These are phyloP conservation scores for Penicillium sp. DNA, from an alignment of 2,329 filamentous ascomycete species.

Conservation along the genomic window DNA sequence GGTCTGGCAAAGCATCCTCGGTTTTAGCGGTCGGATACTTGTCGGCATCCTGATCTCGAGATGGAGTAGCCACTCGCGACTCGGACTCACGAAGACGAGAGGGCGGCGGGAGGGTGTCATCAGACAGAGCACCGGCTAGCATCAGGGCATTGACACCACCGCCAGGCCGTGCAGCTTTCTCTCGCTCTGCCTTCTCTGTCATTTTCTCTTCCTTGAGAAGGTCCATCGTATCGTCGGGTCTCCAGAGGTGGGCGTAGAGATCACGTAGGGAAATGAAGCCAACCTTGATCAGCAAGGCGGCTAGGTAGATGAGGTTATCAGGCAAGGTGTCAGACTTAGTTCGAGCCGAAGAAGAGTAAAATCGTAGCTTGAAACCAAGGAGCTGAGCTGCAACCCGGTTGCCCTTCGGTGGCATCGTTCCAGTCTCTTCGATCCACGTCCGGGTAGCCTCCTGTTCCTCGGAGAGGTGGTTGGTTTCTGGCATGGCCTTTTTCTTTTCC, in stretches of 20 bases:
- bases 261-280: slow-evolving; percentile 94
- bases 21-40: slow-evolving; percentile 42
- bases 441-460: slow-evolving; percentile 64
- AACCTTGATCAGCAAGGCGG: slow-evolving; percentile 92
- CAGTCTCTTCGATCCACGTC: slow-evolving; percentile 80
- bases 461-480: slow-evolving; percentile 44
- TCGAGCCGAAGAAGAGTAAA: slow-evolving; percentile 83
- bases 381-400: slow-evolving; percentile 93
- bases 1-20: slow-evolving; percentile 67
- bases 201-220: slow-evolving; percentile 70
- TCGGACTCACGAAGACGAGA: slow-evolving; percentile 58
- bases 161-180: slow-evolving; percentile 72
- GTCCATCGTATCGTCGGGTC: slow-evolving; percentile 82
- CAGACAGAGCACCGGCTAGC: slow-evolving; percentile 82
- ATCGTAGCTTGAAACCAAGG: slow-evolving; percentile 94
- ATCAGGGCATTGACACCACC: slow-evolving; percentile 81
- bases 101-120: slow-evolving; percentile 69
- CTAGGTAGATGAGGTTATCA: slow-evolving; percentile 89
- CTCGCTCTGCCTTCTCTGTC: slow-evolving; percentile 79
- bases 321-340: slow-evolving; percentile 79
- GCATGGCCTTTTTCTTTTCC: slow-evolving; percentile 58
- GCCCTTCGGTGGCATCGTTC: slow-evolving; percentile 80
- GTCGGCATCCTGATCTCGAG: slow-evolving; percentile 60
- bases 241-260: slow-evolving; percentile 90
- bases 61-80: slow-evolving; percentile 58